phyloP scores from a whole-genome alignment of 257 asterid species.

The Craterostigma plantagineum region DNA sequence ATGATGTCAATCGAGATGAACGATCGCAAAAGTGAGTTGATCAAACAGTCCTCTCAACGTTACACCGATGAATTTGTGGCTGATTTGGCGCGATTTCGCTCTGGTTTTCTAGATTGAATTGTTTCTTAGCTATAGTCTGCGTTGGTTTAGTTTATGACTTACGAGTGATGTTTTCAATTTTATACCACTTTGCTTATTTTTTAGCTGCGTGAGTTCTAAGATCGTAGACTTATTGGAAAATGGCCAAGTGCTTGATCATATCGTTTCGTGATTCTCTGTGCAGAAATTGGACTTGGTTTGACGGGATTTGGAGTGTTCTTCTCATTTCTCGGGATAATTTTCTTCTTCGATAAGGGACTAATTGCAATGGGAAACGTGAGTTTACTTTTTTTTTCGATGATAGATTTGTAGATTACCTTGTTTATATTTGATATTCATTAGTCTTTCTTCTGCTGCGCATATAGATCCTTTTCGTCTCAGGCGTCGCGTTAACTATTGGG shows the following conservation, averaged over 20 bases:
- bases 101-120: too few relatives aligned
- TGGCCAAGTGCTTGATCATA: too few relatives aligned
- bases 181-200: background rate
- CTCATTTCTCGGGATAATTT: constrained; percentile 66
- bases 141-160: too few relatives aligned
- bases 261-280: constrained; percentile 3
- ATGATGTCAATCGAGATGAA: constrained; percentile 75
- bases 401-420: too few relatives aligned
- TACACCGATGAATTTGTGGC: too few relatives aligned
- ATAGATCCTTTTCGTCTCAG: constrained; percentile 93
- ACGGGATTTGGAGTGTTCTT: constrained; percentile 81
- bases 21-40: constrained; percentile 47
- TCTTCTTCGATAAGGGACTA: constrained; percentile 77
- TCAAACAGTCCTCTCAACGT: background rate
- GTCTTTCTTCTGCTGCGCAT: constrained; percentile 18
- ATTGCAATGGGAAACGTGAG: constrained; percentile 92
- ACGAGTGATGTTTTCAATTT: too few relatives aligned
- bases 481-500: constrained; percentile 83
- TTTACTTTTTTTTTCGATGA: constrained; percentile 5
- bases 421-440: too few relatives aligned
- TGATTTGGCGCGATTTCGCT: too few relatives aligned
- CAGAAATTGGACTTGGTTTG: constrained; percentile 90
- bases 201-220: background rate
- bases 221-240: background rate
- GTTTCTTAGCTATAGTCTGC: too few relatives aligned